A percentile compares a stretch with the other conserved stretches of the same genome.
phyloP scores from a whole-genome alignment of 345 rosid species.

The Euclidium syriacum region DNA sequence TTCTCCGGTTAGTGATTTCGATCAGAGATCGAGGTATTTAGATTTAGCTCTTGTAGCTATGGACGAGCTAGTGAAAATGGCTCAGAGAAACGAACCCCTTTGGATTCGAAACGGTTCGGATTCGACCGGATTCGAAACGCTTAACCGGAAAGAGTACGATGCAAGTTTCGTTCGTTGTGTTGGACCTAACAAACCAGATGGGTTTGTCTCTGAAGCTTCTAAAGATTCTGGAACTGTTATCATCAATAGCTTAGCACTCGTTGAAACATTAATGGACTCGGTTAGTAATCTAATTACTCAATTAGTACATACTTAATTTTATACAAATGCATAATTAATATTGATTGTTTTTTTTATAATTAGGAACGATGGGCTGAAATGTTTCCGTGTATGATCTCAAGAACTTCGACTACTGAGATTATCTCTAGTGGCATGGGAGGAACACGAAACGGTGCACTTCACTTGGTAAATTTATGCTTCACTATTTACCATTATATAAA shows the following conservation, averaged over 20 bases:
- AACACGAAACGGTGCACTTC: slow-evolving; percentile 88
- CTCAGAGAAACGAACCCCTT: slow-evolving; percentile 67
- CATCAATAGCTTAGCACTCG: slow-evolving; percentile 86
- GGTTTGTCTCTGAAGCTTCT: slow-evolving; percentile 80
- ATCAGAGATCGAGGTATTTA: slow-evolving; percentile 66
- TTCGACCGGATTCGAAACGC: slow-evolving; percentile 40
- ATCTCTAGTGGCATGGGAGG: slow-evolving; percentile 86
- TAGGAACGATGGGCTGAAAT: slow-evolving; percentile 97
- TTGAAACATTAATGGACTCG: slow-evolving; percentile 91
- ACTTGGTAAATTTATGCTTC: slow-evolving; percentile 45
- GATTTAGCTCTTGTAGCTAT: slow-evolving; percentile 86
- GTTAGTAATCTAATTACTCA: slow-evolving; percentile 36
- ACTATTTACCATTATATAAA: too few relatives aligned
- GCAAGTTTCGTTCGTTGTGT: slow-evolving; percentile 61
- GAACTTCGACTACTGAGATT: slow-evolving; percentile 69
- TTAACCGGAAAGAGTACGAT: slow-evolving; percentile 73
- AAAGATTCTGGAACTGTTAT: slow-evolving; percentile 75
- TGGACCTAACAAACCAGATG: slow-evolving; percentile 60
- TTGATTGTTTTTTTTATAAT: not conserved
- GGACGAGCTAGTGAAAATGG: slow-evolving; percentile 89
- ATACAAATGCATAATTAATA: not conserved
- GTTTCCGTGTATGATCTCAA: slow-evolving; percentile 88
- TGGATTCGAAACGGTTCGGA: slow-evolving; percentile 69
- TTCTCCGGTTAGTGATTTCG: slow-evolving; percentile 38
- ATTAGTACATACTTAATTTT: not conserved